Percentiles rank a stretch among this genome's conserved stretches.
These are phyloP conservation scores for Colletotrichum gloeosporioides DNA, from an alignment of 2,329 filamentous ascomycete species.

Conservation along the genomic window DNA sequence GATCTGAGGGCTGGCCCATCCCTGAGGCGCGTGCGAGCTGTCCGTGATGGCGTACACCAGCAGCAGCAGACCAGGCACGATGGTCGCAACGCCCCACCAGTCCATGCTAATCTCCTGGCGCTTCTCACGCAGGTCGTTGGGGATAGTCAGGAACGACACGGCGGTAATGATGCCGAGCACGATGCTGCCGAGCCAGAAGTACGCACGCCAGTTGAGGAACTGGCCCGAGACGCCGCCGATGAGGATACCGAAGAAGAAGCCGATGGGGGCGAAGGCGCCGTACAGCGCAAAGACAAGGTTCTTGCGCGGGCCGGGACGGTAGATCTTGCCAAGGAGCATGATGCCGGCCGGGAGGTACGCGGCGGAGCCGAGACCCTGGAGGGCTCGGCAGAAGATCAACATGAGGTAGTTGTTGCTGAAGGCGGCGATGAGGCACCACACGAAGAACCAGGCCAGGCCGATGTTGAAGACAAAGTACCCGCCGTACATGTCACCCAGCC, in stretches of 20 bases:
- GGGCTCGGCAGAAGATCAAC: slow-evolving; percentile 75
- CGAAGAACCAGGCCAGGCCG: slow-evolving; percentile 67
- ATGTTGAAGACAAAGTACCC: slow-evolving; percentile 64
- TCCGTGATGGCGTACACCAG: slow-evolving; percentile 73
- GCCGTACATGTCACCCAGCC: slow-evolving; percentile 67
- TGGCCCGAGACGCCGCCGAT: slow-evolving; percentile 68
- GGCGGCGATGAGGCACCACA: slow-evolving; percentile 74
- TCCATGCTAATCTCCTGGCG: slow-evolving; percentile 54
- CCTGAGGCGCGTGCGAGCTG: slow-evolving; percentile 63
- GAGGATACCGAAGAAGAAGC: slow-evolving; percentile 71
- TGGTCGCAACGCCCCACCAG: slow-evolving; percentile 60
- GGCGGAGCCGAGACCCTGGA: slow-evolving; percentile 76
- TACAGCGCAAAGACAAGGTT: slow-evolving; percentile 70
- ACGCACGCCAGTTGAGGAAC: slow-evolving; percentile 69
- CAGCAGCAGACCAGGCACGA: slow-evolving; percentile 63
- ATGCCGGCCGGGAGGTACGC: slow-evolving; percentile 75
- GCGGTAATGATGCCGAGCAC: slow-evolving; percentile 50
- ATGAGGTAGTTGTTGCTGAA: slow-evolving; percentile 72
- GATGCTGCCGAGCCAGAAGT: slow-evolving; percentile 68
- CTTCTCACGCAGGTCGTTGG: slow-evolving; percentile 33
- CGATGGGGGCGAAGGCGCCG: slow-evolving; percentile 60
- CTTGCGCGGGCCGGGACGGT: slow-evolving; percentile 74
- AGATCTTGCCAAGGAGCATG: slow-evolving; percentile 71
- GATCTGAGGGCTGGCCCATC: slow-evolving; percentile 72
- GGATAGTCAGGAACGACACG: slow-evolving; percentile 46